Base-by-base conservation (phyloP, 1,284 basidiomycete species). In the Cryptococcus sp. region DNA sequence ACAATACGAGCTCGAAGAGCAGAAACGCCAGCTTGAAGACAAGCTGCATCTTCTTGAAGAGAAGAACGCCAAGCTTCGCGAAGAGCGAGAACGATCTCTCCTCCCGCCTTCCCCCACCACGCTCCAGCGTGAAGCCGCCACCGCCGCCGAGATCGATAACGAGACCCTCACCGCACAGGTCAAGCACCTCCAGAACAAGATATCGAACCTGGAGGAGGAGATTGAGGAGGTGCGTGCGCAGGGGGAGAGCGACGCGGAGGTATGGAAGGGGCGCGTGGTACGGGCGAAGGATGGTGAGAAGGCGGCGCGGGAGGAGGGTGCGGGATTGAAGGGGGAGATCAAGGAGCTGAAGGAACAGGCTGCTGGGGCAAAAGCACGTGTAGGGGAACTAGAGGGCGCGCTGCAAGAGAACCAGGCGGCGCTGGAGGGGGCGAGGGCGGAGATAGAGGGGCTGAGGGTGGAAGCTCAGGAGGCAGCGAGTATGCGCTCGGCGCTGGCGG, bases 91-190 rank as follows among this genome's bases (percentile, higher is more conserved):
- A 21, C 52, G 57, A 37, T 52, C 57, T 20, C 39, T 57, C 18
- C 50, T 52, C 28, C 58, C 57, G 8, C 50, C 60, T 4, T 61
- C 62, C 16, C 60, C 57, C 11, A 49, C 62, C n/a, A 20, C 60
- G 50, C 50, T 52, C 9, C 46, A 63, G 42, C 79, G 79, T 11
- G 79, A 80, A 50, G 77, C 82, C 8, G 72, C 80, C 12, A 82
- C 84, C 2, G 84, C 91, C 0, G 84, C 86, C 1, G 85, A 92
- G 69, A 97, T 98, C 67, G 93, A 98, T 77, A 95, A 95, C 68
- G 92, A 97, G 74, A 87, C 85, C 23, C 82, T 96, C 33, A 85
- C 84, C 18, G 92, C 94, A 42, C 92, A 98, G 72, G 82, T 91
- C 24, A 82, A 85, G 52, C 91, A 98, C 73, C 80, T 95, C 35